Percentiles rank a stretch among this genome's conserved stretches.
phyloP scores from a whole-genome alignment of 1,284 basidiomycete species.

The Dichomitus squalens region DNA sequence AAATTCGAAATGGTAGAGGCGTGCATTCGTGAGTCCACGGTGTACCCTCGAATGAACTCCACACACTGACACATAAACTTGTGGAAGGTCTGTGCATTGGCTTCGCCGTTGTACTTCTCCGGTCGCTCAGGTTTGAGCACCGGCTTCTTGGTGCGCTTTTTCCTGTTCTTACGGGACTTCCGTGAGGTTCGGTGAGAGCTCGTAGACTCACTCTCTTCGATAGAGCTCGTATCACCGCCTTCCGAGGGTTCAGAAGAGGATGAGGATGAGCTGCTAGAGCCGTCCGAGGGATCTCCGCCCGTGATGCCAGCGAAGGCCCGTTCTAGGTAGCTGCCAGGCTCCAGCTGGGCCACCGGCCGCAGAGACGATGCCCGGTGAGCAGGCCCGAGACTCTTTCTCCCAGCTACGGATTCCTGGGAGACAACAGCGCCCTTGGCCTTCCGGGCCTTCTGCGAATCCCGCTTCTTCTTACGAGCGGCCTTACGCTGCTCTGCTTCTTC shows the following conservation, averaged over 20 bases:
- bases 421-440: background rate
- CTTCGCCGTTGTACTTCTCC: constrained; percentile 11
- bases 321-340: constrained; percentile 15
- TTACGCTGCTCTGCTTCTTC: background rate
- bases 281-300: background rate
- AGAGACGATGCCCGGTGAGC: background rate
- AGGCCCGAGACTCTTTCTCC: background rate
- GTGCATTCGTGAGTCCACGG: background rate
- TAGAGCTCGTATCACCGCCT: too few species aligned
- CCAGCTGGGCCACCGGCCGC: constrained; percentile 8
- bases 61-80: constrained; percentile 18
- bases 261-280: background rate
- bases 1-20: constrained; percentile 11
- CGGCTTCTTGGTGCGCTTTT: background rate
- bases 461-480: background rate
- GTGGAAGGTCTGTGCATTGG: constrained; percentile 21
- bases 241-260: too few species aligned
- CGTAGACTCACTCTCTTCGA: too few species aligned
- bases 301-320: constrained; percentile 4
- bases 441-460: background rate
- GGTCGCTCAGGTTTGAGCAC: constrained; percentile 20
- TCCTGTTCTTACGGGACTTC: background rate
- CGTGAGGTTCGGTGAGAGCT: background rate
- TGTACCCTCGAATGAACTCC: constrained; percentile 10
- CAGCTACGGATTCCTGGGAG: too few species aligned